Evolutionary conservation across 2,329 filamentous ascomycete species (phyloP).

Genomic region (Ascochyta fabae): DNA sequence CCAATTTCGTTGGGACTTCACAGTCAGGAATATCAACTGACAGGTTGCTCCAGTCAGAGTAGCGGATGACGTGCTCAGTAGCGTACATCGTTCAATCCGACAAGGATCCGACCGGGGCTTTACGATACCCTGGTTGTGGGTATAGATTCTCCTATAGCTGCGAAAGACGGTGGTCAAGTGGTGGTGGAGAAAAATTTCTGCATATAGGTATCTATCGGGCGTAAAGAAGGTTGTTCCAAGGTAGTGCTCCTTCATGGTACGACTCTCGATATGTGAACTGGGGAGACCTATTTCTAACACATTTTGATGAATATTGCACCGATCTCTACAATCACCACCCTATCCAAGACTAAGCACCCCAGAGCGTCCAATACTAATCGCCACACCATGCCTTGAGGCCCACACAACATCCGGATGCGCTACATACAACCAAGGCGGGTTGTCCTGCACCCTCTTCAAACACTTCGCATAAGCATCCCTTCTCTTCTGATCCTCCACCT

Average conservation of each 20-base stretch:
- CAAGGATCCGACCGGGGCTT: neutral
- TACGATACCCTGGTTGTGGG: neutral
- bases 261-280: too few relatives aligned
- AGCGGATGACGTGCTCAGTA: neutral
- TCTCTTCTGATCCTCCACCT: neutral
- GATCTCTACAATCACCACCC: neutral
- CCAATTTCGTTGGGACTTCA: too few relatives aligned
- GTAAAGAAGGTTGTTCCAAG: too few relatives aligned
- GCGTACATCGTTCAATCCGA: neutral
- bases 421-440: neutral
- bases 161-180: too few relatives aligned
- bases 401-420: conserved; percentile 1
- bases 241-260: too few relatives aligned
- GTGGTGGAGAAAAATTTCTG: too few relatives aligned
- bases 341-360: neutral
- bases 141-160: too few relatives aligned
- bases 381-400: neutral
- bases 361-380: neutral
- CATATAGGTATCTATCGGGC: too few relatives aligned
- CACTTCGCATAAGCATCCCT: neutral
- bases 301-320: too few relatives aligned
- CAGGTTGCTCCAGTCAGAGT: neutral
- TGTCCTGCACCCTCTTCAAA: neutral
- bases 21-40: neutral
- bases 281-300: too few relatives aligned